phyloP scores from a whole-genome alignment of 768 basidiomycete genomes.

The Hypsizygus marmoreus region DNA sequence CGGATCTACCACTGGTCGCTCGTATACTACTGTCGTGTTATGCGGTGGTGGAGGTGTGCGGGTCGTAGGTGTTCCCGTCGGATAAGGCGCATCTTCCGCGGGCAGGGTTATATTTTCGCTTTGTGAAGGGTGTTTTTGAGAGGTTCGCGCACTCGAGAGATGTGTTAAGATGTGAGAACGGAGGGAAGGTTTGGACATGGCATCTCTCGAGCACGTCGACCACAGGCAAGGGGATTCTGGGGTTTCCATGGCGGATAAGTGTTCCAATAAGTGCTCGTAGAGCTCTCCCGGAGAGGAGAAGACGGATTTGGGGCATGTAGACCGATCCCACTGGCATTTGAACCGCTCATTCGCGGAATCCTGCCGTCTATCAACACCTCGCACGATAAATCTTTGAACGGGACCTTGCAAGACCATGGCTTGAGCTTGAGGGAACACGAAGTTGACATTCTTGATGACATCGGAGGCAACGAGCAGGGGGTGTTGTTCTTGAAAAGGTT shows the following conservation, averaged over 20 bases:
- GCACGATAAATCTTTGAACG: constrained; percentile 81
- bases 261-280: constrained; percentile 71
- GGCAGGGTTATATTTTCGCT: constrained; percentile 76
- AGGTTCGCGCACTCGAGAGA: constrained; percentile 59
- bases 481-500: constrained; percentile 54
- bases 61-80: constrained; percentile 61
- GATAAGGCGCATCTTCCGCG: constrained; percentile 52
- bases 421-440: constrained; percentile 82
- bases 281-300: constrained; percentile 61
- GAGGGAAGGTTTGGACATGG: constrained; percentile 50
- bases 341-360: constrained; percentile 62
- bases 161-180: constrained; percentile 78
- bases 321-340: constrained; percentile 77
- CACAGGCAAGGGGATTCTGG: constrained; percentile 64
- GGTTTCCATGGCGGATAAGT: constrained; percentile 47
- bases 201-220: constrained; percentile 60
- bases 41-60: constrained; percentile 76
- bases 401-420: constrained; percentile 83
- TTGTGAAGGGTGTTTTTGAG: constrained; percentile 65
- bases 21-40: constrained; percentile 58
- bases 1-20: constrained; percentile 61
- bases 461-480: constrained; percentile 83
- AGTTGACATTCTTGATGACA: constrained; percentile 90
- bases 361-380: constrained; percentile 76
- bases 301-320: constrained; percentile 48